A percentile compares a stretch with the other conserved stretches of the same genome.
These are phyloP conservation scores for Carallia pectinifolia DNA, from an alignment of 345 rosid species.

Conservation along the genomic window DNA sequence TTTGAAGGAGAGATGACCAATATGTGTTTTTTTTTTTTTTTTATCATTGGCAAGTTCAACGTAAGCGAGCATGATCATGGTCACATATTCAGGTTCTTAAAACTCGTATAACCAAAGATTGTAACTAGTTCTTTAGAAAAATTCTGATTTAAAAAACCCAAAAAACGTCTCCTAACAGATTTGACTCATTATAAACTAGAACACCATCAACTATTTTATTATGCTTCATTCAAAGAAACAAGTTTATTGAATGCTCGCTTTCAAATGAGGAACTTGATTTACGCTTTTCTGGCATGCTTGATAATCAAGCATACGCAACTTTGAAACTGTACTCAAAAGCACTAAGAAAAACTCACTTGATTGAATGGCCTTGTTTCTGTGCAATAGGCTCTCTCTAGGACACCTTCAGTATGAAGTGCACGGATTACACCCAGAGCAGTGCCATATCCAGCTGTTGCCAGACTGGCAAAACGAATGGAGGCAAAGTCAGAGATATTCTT, in stretches of 20 bases:
- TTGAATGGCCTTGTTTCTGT: conserved; percentile 98
- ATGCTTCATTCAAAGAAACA: no score
- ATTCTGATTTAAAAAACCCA: no score
- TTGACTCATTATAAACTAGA: no score
- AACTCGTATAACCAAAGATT: not conserved
- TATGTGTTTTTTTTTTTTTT: no score
- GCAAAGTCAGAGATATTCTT: not conserved
- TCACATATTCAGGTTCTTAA: not conserved
- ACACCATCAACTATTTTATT: no score
- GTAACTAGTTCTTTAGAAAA: no score
- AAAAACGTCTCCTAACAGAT: no score
- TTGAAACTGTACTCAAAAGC: not conserved
- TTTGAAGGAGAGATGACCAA: no score
- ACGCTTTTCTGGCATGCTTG: no score
- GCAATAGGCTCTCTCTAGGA: conserved; percentile 81
- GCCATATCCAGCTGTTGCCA: conserved; percentile 98
- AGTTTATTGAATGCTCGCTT: no score
- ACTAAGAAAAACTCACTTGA: conserved; percentile 49
- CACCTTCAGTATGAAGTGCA: conserved; percentile 66
- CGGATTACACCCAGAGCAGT: conserved; percentile 95
- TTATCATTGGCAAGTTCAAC: not conserved
- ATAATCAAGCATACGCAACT: not conserved
- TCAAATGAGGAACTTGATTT: no score
- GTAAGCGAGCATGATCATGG: not conserved
- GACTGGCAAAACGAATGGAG: conserved; percentile 43